Evolutionary conservation across 441 rosid genomes (phyloP).

Genomic region (Erysimum pusillum): DNA sequence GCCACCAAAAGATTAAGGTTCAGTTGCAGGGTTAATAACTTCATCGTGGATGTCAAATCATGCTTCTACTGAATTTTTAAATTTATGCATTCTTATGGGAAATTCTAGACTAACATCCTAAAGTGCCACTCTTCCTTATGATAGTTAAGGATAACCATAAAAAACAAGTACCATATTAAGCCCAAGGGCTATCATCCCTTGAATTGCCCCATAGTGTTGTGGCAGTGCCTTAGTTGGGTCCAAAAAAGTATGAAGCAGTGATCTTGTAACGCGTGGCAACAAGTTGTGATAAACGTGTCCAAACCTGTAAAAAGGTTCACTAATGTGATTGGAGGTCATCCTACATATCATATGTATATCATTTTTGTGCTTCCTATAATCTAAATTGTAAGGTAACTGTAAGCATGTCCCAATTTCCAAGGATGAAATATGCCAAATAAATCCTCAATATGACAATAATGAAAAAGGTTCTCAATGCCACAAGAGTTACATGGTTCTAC

Average conservation of each 20-base stretch:
- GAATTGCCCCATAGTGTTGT: conserved; percentile 77
- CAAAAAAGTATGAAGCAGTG: conserved; percentile 68
- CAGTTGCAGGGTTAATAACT: not conserved
- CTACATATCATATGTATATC: not conserved
- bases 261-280: conserved; percentile 66
- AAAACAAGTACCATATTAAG: conserved; percentile 60
- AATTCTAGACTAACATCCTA: conserved; percentile 31
- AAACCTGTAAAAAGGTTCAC: conserved; percentile 53
- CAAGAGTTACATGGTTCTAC: conserved; percentile 7
- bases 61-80: not conserved
- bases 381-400: conserved; percentile 8
- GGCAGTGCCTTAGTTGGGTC: conserved; percentile 63
- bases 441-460: conserved; percentile 13
- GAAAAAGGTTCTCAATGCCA: not conserved
- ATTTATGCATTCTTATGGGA: conserved; percentile 13
- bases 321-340: conserved; percentile 36
- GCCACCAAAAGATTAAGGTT: conserved; percentile 3
- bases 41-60: not conserved
- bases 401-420: not conserved
- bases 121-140: conserved; percentile 20
- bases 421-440: conserved; percentile 19
- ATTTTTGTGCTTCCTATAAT: conserved; percentile 5
- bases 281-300: conserved; percentile 68
- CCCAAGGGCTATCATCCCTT: conserved; percentile 71
- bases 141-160: conserved; percentile 5